Evolutionary conservation across 352 stramenopile genomes (phyloP).

Genomic region (Pythium dissotocum): DNA sequence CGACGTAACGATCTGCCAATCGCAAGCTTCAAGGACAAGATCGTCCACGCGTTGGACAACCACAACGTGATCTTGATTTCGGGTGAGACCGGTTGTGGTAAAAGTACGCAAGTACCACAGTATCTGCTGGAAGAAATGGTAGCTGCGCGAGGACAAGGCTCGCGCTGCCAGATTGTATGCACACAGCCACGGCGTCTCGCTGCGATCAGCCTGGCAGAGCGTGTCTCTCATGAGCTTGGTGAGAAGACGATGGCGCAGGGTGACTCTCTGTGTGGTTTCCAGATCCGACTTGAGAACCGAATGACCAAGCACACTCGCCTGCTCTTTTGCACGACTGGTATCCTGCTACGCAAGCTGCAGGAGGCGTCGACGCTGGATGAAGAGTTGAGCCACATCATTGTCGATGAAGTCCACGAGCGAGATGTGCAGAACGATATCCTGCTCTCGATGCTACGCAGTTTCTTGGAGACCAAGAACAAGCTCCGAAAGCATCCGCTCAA

Average conservation of each 20-base stretch:
- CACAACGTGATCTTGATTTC: conserved; percentile 94
- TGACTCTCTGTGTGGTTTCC: conserved; percentile 85
- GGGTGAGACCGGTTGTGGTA: conserved; percentile 94
- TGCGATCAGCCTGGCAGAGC: conserved; percentile 93
- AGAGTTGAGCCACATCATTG: conserved; percentile 95
- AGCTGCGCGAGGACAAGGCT: conserved; percentile 49
- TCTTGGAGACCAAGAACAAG: conserved; percentile 57
- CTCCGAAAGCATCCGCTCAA: conserved; percentile 76
- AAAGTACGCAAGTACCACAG: conserved; percentile 96
- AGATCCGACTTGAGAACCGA: conserved; percentile 93
- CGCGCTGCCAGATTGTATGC: conserved; percentile 93
- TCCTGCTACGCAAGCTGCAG: conserved; percentile 92
- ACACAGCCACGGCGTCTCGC: conserved; percentile 96
- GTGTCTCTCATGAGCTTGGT: conserved; percentile 93
- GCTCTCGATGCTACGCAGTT: conserved; percentile 88
- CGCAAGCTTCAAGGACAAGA: conserved; percentile 63
- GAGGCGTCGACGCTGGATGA: conserved; percentile 69
- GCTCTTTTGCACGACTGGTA: conserved; percentile 95
- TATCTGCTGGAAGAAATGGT: conserved; percentile 94
- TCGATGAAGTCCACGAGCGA: conserved; percentile 98
- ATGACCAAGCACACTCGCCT: conserved; percentile 85
- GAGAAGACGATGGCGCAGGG: conserved; percentile 62
- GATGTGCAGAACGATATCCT: conserved; percentile 92
- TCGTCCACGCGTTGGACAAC: conserved; percentile 74
- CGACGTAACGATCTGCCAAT: conserved; percentile 79